Conservation (phyloP, 1,284 basidiomycete genomes). For the Puccinia novopanici region DNA sequence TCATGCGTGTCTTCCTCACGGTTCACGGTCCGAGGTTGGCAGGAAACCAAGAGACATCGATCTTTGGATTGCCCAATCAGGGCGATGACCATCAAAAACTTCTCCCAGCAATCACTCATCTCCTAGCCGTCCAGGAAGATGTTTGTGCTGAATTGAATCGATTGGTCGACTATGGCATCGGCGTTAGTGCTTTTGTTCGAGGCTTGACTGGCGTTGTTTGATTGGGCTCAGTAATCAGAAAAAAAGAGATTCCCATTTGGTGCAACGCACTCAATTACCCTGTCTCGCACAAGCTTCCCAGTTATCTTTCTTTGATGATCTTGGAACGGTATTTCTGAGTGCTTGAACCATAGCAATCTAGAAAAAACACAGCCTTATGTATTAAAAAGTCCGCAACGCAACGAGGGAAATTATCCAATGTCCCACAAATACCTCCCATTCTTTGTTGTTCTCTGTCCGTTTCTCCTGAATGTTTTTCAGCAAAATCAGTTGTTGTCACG, state of each 20-base stretch:
- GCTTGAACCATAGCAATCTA: background rate
- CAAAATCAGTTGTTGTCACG: too few relatives aligned
- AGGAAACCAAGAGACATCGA: background rate
- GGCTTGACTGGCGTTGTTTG: slow-evolving; percentile 42
- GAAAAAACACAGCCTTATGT: too few relatives aligned
- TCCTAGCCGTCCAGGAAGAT: slow-evolving; percentile 40
- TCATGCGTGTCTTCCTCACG: slow-evolving; percentile 79
- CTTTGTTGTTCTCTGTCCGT: too few relatives aligned
- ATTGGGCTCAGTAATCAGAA: too few relatives aligned
- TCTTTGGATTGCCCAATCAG: slow-evolving; percentile 22
- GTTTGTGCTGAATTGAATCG: slow-evolving; percentile 24
- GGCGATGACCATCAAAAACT: slow-evolving; percentile 14
- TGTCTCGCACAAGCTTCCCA: background rate
- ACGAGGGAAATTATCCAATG: too few relatives aligned
- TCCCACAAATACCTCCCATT: too few relatives aligned
- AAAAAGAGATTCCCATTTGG: background rate
- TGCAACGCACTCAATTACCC: background rate
- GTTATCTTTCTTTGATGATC: background rate
- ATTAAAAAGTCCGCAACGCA: too few relatives aligned
- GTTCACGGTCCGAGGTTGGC: slow-evolving; percentile 78
- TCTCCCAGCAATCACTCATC: background rate
- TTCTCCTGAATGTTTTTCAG: too few relatives aligned
- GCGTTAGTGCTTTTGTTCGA: slow-evolving; percentile 47
- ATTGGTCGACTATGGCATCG: slow-evolving; percentile 49
- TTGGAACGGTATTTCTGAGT: background rate